Conservation (phyloP, 2,329 filamentous ascomycete species). For the Karstenula rhodostoma region DNA sequence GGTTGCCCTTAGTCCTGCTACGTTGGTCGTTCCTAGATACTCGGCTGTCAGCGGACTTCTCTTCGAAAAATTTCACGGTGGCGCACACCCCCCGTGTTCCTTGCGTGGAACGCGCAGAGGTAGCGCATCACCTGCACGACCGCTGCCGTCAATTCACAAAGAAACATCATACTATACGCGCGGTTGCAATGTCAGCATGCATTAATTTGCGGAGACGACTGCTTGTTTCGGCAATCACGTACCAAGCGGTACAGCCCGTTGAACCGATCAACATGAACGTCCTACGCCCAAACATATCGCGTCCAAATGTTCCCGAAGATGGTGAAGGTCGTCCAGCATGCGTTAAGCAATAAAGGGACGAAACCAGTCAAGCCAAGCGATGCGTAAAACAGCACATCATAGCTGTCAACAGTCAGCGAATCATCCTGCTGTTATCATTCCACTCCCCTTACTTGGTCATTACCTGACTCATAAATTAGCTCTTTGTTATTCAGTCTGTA, state of each 20-base stretch:
- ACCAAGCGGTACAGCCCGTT: slow-evolving; percentile 19
- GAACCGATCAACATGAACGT: slow-evolving; percentile 30
- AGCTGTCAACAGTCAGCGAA: slow-evolving; percentile 1
- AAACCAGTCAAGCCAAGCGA: slow-evolving; percentile 29
- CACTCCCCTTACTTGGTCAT: slow-evolving; percentile 14
- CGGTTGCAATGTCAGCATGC: background rate
- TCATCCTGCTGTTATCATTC: background rate
- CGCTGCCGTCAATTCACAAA: no score
- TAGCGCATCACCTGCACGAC: no score
- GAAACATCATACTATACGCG: slow-evolving; percentile 15
- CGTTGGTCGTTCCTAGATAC: slow-evolving; percentile 27
- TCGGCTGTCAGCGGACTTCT: slow-evolving; percentile 28
- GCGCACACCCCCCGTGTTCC: no score
- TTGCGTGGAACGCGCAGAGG: no score
- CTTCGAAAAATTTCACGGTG: no score
- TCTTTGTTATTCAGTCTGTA: no score
- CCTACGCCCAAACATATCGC: slow-evolving; percentile 27
- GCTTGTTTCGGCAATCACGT: background rate
- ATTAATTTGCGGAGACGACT: background rate
- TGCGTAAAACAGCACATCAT: slow-evolving; percentile 31
- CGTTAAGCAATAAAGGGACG: slow-evolving; percentile 31
- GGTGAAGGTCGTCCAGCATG: slow-evolving; percentile 31
- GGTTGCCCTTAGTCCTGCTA: slow-evolving; percentile 28
- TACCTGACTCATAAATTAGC: no score
- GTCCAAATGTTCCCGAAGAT: slow-evolving; percentile 34